Base-by-base conservation (phyloP, 2,329 filamentous ascomycete genomes). In the Karstenula rhodostoma region DNA sequence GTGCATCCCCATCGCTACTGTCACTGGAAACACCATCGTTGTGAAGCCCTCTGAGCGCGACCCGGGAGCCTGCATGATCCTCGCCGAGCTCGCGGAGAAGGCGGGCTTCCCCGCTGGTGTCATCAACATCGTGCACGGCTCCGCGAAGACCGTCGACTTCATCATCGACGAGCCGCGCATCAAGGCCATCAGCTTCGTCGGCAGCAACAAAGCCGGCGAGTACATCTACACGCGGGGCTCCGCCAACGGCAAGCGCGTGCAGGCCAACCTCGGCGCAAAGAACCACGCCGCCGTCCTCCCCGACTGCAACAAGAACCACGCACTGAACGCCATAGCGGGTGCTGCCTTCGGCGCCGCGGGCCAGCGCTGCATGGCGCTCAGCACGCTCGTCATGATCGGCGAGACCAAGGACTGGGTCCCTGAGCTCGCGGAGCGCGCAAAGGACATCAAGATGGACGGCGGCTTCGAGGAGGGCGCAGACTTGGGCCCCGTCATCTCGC, bases 261-360 rank as follows among this genome's bases (percentile, higher is more conserved):
- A 95, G 81, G 92, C 92, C 77, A 95, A 95, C 80, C 81, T 95
- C 63, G 92, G 92, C 43, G 92, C 92, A 67, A 95, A 95, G 86
- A 95, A 95, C 84, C 92, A 95, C 78, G 91, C 91, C 29, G 90
- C 90, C 56, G 89, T 95, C 32, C 86, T 94, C 62, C 92, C 92
- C 19, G 92, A 95, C 82, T 91, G 89, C 83, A 94, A 95, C 84
- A 94, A 93, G 86, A 94, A 95, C 83, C 90, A 94, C 72, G 92
- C 93, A 67, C 82, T 95, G 72, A 95, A 94, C 81, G 90, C 90
- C 46, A 91, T 95, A 66, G 87, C 91, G 4, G 92, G 92, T 66
- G 92, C 92, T 35, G 92, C 92, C 23, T 95, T 95, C 68, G 92
- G 92, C 66, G 92, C 92, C 65, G 92, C 92, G 25, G 92, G 92